Conservation (phyloP, 768 basidiomycete species). For the Boletus rubroflammeus region DNA sequence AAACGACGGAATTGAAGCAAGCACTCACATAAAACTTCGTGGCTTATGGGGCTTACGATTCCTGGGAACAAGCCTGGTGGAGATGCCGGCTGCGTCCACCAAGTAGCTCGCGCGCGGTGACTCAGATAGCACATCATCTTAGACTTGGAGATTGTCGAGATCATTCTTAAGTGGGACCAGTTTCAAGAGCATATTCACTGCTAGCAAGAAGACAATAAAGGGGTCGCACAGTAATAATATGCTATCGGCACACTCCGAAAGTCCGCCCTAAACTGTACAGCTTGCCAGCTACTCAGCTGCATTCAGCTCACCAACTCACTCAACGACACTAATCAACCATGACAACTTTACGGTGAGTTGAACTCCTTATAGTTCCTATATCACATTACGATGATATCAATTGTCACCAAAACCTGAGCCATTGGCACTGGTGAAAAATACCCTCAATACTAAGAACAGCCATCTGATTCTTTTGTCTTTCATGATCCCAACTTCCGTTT, state of each 20-base stretch:
- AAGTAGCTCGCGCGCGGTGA: not conserved
- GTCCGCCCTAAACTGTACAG: not conserved
- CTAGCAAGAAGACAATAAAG: no score
- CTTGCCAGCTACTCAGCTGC: no score
- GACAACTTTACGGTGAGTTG: constrained; percentile 7
- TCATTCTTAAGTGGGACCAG: no score
- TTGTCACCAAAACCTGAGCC: constrained; percentile 29
- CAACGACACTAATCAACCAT: no score
- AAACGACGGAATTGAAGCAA: not conserved
- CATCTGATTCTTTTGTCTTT: constrained; percentile 24
- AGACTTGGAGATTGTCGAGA: no score
- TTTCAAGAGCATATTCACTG: no score
- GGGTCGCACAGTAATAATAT: no score
- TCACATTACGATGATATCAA: constrained; percentile 18
- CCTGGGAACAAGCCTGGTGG: not conserved
- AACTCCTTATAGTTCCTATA: not conserved
- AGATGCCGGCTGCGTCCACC: not conserved
- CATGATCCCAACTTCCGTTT: not conserved
- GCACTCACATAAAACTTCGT: not conserved
- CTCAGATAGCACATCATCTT: not conserved
- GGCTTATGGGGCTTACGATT: not conserved
- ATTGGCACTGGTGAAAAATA: constrained; percentile 30
- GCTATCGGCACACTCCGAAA: not conserved
- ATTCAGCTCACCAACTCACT: no score
- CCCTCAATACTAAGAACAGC: constrained; percentile 34